A percentile compares a stretch with the other conserved stretches of the same genome.
Evolutionary conservation across 768 basidiomycete species (phyloP).

Genomic region (Russula lepida): DNA sequence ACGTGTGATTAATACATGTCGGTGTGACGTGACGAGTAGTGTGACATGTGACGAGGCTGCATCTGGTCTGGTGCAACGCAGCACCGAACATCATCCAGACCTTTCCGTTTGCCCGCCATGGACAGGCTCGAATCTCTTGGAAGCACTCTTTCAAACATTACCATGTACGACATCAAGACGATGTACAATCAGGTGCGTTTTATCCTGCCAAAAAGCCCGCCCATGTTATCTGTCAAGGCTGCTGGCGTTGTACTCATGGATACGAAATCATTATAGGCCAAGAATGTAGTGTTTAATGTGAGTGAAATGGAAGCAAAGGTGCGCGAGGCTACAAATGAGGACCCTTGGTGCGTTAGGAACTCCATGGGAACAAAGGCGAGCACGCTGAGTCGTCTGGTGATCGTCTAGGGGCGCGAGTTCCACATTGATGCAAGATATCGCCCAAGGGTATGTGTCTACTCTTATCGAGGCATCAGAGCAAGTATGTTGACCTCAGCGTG

Average conservation of each 20-base stretch:
- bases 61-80: too few species aligned
- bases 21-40: background rate
- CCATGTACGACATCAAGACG: conserved; percentile 88
- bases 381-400: background rate
- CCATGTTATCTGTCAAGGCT: background rate
- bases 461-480: conserved; percentile 18
- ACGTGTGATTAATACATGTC: background rate
- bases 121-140: conserved; percentile 72
- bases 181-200: conserved; percentile 86
- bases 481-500: background rate
- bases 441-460: conserved; percentile 67
- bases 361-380: background rate
- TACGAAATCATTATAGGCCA: conserved; percentile 47
- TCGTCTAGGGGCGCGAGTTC: conserved; percentile 86
- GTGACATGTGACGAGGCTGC: background rate
- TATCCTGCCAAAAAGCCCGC: background rate
- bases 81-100: too few species aligned
- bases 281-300: conserved; percentile 92
- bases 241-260: background rate
- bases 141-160: conserved; percentile 68
- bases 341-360: conserved; percentile 74
- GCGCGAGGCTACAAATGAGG: conserved; percentile 93
- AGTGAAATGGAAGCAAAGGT: conserved; percentile 98
- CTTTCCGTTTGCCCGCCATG: conserved; percentile 41
- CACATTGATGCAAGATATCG: conserved; percentile 97